phyloP scores from a whole-genome alignment of 2,329 filamentous ascomycete genomes.

The Cladosporium cucumerinum region DNA sequence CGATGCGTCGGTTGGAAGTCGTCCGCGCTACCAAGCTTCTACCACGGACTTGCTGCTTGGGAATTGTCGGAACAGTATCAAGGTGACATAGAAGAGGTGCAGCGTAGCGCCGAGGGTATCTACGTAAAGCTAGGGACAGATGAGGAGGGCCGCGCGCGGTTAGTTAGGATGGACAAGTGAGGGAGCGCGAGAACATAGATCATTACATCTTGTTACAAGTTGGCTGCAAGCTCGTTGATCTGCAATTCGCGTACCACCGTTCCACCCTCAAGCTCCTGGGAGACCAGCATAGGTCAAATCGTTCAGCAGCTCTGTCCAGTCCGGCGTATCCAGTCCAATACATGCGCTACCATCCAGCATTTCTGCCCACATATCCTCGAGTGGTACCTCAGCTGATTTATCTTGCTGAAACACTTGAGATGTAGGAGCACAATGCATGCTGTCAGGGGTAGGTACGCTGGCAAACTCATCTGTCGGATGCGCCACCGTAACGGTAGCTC shows the following conservation, averaged over 20 bases:
- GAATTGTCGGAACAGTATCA: background rate
- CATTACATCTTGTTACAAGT: too few relatives aligned
- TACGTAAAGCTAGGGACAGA: background rate
- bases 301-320: slow-evolving; percentile 3
- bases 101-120: background rate
- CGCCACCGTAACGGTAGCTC: too few relatives aligned
- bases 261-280: background rate
- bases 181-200: background rate
- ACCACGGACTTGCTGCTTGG: background rate
- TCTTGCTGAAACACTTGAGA: background rate
- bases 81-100: background rate
- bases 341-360: background rate
- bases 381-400: background rate
- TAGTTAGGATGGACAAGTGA: background rate
- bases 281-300: background rate
- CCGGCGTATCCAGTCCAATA: background rate
- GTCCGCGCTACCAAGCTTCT: background rate
- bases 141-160: background rate
- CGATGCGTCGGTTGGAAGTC: background rate
- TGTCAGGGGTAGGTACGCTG: background rate
- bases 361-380: slow-evolving; percentile 3
- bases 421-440: background rate
- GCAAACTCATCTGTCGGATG: background rate
- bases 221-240: too few relatives aligned
- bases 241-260: too few relatives aligned